Percentiles rank a stretch among this genome's conserved stretches.
phyloP scores from a whole-genome alignment of 495 filamentous ascomycete genomes.

The Annulohypoxylon nitens region DNA sequence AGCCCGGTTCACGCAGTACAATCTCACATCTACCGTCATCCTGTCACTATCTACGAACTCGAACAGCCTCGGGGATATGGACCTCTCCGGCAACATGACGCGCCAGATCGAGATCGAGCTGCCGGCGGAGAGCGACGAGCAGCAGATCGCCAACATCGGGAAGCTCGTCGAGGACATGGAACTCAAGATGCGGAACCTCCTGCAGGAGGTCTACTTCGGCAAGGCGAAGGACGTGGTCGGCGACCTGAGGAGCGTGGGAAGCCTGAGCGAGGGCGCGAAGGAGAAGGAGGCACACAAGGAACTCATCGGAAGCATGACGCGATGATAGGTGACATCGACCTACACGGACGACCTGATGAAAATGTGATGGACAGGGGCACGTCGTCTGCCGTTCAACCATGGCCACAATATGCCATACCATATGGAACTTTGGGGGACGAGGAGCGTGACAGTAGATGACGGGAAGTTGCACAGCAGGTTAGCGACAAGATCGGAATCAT shows the following conservation, averaged over 20 bases:
- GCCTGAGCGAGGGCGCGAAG: slow-evolving; percentile 85
- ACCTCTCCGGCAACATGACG: slow-evolving; percentile 97
- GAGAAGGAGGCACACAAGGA: slow-evolving; percentile 90
- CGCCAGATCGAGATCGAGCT: slow-evolving; percentile 93
- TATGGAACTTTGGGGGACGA: slow-evolving; percentile 16
- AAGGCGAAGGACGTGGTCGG: slow-evolving; percentile 99
- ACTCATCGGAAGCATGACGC: slow-evolving; percentile 83
- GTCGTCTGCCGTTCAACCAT: slow-evolving; percentile 17
- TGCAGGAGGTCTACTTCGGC: slow-evolving; percentile 99
- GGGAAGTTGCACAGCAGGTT: slow-evolving; percentile 33
- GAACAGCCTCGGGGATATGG: slow-evolving; percentile 85
- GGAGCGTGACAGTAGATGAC: slow-evolving; percentile 41
- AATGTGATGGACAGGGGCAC: slow-evolving; percentile 21
- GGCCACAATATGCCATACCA: neutral
- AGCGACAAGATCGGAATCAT: slow-evolving; percentile 41
- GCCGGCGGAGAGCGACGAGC: slow-evolving; percentile 87
- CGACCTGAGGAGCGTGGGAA: slow-evolving; percentile 89
- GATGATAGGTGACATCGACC: slow-evolving; percentile 50
- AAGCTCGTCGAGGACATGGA: slow-evolving; percentile 99
- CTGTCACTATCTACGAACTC: slow-evolving; percentile 81
- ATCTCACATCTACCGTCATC: slow-evolving; percentile 97
- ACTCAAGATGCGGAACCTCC: slow-evolving; percentile 97
- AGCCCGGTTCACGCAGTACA: slow-evolving; percentile 92
- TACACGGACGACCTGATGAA: slow-evolving; percentile 7
- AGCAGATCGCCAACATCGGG: slow-evolving; percentile 96